Evolutionary conservation across 2,329 filamentous ascomycete genomes (phyloP), one percentile per base, ranked within the genome.

Genomic region (Elsinoe ampelina): DNA sequence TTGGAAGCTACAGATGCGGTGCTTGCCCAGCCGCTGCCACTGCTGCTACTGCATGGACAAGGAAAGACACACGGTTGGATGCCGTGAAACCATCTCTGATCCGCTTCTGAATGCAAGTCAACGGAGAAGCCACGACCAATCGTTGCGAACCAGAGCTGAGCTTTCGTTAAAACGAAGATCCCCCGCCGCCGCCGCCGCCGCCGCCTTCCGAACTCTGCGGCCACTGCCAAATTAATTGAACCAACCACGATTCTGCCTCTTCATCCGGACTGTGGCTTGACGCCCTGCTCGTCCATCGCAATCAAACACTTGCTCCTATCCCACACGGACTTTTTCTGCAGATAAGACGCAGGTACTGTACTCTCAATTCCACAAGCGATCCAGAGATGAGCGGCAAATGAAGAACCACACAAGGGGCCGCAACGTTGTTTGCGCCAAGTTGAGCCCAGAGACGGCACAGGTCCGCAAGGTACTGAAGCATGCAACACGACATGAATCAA

Each of bases 51-150:
- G 26, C 26, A 30, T 30, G 26, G 26, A 30, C 26, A 30, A 30
- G 26, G 26, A 30, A 30, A 30, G 26, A 30, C 26, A 30, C 26
- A 30, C 26, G 26, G 26, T 30, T 30, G 10, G 20, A 26, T 26
- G 41, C 20, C 41, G 41, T 45, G 41, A 45, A 45, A 45, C 41
- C 41, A 45, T 26, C 11, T 22, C 41, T 19, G 26, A 22, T 22
- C 41, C 7, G 41, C 20, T 22, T 10, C 19, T 22, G 19, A 22
- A 45, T 45, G 41, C 41, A 45, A 45, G 41, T 45, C 41, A 45
- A 45, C 41, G 41, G 41, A 45, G 41, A 45, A 26, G 41, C 41
- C 41, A 45, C 41, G 19, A 12, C 41, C 41, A 45, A 45, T 45
- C 26, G 26, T 7, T 30, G 26, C 5, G 26, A 7, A 30, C 26